Evolutionary conservation across 495 filamentous ascomycete species (phyloP).

Genomic region (Gamarada debralockiae): DNA sequence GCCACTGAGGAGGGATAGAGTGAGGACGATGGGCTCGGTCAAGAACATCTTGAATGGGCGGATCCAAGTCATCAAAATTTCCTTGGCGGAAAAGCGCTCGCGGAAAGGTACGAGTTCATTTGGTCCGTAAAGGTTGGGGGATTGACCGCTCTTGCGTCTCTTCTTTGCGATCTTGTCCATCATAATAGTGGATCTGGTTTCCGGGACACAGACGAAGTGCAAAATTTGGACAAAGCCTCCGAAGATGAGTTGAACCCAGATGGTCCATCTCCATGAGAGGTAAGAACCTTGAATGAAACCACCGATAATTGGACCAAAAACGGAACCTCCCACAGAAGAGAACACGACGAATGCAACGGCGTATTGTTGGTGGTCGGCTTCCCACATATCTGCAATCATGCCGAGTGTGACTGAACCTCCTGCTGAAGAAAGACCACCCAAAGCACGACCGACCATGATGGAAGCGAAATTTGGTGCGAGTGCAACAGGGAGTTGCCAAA

Average conservation of each 20-base stretch:
- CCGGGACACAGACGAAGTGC: slow-evolving; percentile 64
- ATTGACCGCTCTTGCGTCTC: slow-evolving; percentile 49
- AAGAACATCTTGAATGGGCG: slow-evolving; percentile 78
- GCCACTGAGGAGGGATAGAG: slow-evolving; percentile 66
- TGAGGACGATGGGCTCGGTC: slow-evolving; percentile 71
- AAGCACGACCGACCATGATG: slow-evolving; percentile 58
- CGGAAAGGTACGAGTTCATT: slow-evolving; percentile 52
- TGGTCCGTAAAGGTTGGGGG: slow-evolving; percentile 58
- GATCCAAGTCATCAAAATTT: slow-evolving; percentile 58
- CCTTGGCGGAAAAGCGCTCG: slow-evolving; percentile 46
- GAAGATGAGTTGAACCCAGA: slow-evolving; percentile 79
- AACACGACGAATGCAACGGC: slow-evolving; percentile 74
- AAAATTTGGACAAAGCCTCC: slow-evolving; percentile 61
- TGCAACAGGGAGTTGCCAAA: slow-evolving; percentile 70
- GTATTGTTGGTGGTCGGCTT: slow-evolving; percentile 67
- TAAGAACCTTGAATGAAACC: slow-evolving; percentile 67
- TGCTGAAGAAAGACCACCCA: slow-evolving; percentile 70
- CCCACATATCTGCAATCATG: slow-evolving; percentile 80
- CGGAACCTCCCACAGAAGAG: slow-evolving; percentile 70
- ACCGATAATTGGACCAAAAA: slow-evolving; percentile 75
- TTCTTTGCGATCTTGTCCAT: slow-evolving; percentile 64
- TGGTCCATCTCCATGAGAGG: slow-evolving; percentile 63
- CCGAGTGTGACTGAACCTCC: slow-evolving; percentile 79
- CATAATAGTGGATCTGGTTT: slow-evolving; percentile 64
- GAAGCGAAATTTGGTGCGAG: slow-evolving; percentile 66